Evolutionary conservation across 1,284 basidiomycete genomes (phyloP), one percentile per base, ranked within the genome.

Genomic region (Lignosus rhinocerotis): DNA sequence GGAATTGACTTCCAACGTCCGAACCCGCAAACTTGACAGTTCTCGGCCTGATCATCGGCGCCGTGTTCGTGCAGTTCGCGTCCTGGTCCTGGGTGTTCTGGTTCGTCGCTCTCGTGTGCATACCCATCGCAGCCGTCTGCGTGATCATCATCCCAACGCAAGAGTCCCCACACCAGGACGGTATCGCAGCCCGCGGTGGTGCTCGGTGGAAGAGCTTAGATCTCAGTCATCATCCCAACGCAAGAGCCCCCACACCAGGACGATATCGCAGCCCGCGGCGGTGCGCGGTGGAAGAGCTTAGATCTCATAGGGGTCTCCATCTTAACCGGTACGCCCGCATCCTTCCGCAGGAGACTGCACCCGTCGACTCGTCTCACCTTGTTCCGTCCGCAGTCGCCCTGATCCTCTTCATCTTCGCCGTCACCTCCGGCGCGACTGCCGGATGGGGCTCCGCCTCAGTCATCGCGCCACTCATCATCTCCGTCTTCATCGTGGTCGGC

Each of bases 11-110:
- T 50, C 47, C 21, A 9, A 39, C 8, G 19, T 47, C 3, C n/a
- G n/a, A n/a, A n/a, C n/a, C n/a, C n/a, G n/a, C 11, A 11, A 38
- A n/a, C 43, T 19, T 36, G 31, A 8, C 52, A 78, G 77, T 77
- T 3, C 64, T 77, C 36, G 79, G 79, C 17, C 61, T 80, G 9
- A 69, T 80, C 49, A 74, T 80, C 45, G 78, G 78, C 30, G 78
- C 76, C 6, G 68, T 78, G 19, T 73, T 81, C 53, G 73, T 76
- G 6, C 67, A 78, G 59, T 78, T 71, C 39, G 72, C 75, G 5
- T 75, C 73, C 14, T 81, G 75, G 67, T 69, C 67, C 25, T 81
- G 80, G 80, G 69, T 80, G 7, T 81, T 80, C 62, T 81, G 75
- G 75, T 74, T 78, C 60, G 70, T 74, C 38, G 71, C 77, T 1